Percentiles rank a stretch among this genome's conserved stretches.
These are phyloP conservation scores for Colletotrichum tofieldiae DNA, from an alignment of 2,329 filamentous ascomycete species.

Conservation along the genomic window DNA sequence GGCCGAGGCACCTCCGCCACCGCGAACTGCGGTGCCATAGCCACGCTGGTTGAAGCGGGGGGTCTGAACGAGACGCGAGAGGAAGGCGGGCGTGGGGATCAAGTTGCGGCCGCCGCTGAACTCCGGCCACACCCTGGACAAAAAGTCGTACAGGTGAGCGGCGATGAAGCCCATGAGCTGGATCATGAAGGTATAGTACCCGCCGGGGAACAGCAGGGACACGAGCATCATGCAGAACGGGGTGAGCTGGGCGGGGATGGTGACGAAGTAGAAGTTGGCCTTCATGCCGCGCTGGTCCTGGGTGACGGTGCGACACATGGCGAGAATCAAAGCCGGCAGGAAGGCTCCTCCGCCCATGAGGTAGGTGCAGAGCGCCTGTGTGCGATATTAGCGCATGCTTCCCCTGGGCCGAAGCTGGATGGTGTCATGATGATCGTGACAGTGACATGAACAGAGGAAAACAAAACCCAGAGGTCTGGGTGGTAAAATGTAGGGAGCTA, in stretches of 20 bases:
- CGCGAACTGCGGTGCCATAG: conserved; percentile 75
- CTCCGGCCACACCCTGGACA: conserved; percentile 89
- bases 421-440: not conserved
- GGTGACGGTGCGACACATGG: conserved; percentile 85
- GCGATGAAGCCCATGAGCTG: conserved; percentile 86
- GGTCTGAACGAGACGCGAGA: conserved; percentile 77
- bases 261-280: conserved; percentile 85
- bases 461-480: conserved; percentile 45
- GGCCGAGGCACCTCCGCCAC: conserved; percentile 47
- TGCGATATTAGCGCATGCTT: conserved; percentile 46
- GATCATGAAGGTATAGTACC: conserved; percentile 69
- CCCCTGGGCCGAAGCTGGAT: conserved; percentile 41
- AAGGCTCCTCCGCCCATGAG: conserved; percentile 69
- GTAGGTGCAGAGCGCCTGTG: conserved; percentile 66
- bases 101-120: conserved; percentile 88
- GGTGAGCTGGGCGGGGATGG: conserved; percentile 85
- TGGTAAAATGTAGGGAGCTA: conserved; percentile 73
- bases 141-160: conserved; percentile 91
- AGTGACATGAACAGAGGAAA: conserved; percentile 19
- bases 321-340: conserved; percentile 79
- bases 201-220: conserved; percentile 77
- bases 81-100: conserved; percentile 80
- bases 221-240: conserved; percentile 86
- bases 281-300: conserved; percentile 87
- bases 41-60: conserved; percentile 64